Base-by-base conservation (phyloP, 2,329 filamentous ascomycete species). In the Thelonectria rubi region DNA sequence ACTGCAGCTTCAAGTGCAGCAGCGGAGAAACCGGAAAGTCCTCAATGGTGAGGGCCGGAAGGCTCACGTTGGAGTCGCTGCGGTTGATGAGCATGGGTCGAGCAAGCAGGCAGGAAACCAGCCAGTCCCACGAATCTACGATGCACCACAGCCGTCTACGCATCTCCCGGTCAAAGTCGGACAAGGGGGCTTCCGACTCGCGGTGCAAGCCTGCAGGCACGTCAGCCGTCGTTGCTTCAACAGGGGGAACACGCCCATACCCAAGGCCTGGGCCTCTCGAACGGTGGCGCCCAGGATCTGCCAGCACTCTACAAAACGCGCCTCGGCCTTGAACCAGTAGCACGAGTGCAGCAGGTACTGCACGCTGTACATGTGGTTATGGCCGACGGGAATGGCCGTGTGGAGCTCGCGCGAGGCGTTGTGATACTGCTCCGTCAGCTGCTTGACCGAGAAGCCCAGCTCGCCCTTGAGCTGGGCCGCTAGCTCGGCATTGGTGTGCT, bases 121-220 rank as follows among this genome's bases (percentile, higher is more conserved):
- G 76, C 77, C 77, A 79, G 58, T 79, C 77, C 75, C 74, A 79
- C 2, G 74, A 75, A 40, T 77, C 69, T 18, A 79, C 53, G 32
- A 79, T 65, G 34, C 75, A 77, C 77, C 77, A 79, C 1, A 77
- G 46, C 43, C 77, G 71, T 32, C 76, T 65, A 17, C 74, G 69
- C 63, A 79, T 75, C 62, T 79, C 77, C 9, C 68, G 64, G n/a
- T 79, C 74, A 58, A 77, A 77, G 21, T 77, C 73, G 1, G 74
- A 65, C 30, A 75, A 56, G 8, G 63, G 66, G 5, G 61, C 62
- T 2, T 66, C 64, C 3, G 67, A 60, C 58, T 78, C 76, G 26
- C 74, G 66, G 24, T 77, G 72, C n/a, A 60, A 26, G 17, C 45
- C 57, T 60, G 18, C 5, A 15, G 14, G 3, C n/a, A n/a, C n/a